phyloP scores from a whole-genome alignment of 2,329 filamentous ascomycete species.

The Immersiporthe knoxdaviesiana region DNA sequence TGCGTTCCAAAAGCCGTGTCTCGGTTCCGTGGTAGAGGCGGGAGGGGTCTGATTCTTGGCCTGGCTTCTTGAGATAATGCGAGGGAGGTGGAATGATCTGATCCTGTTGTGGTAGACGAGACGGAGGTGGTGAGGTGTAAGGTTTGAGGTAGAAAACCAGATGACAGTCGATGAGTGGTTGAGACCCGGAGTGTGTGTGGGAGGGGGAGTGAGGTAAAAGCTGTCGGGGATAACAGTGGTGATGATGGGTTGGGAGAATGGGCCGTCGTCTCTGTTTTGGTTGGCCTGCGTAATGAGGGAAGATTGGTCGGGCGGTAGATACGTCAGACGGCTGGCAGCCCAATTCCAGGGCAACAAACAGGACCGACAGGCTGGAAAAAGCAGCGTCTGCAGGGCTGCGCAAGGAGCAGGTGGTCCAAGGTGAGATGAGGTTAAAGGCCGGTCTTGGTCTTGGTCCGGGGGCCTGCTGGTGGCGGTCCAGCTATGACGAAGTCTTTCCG shows the following conservation, averaged over 20 bases:
- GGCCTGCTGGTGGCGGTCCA: conserved; percentile 16
- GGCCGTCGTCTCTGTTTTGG: neutral
- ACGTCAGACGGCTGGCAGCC: conserved; percentile 12
- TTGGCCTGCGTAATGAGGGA: neutral
- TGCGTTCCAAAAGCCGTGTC: neutral
- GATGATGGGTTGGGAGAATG: neutral
- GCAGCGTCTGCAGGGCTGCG: neutral
- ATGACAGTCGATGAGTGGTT: neutral
- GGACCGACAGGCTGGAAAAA: neutral
- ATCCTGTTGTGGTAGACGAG: neutral
- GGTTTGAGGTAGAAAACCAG: neutral
- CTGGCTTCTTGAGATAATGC: neutral
- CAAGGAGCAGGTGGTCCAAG: conserved; percentile 16
- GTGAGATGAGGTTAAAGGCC: conserved; percentile 21
- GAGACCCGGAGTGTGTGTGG: neutral
- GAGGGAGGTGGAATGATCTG: neutral
- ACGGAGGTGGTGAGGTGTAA: neutral
- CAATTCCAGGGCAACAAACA: neutral
- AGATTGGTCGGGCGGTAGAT: neutral
- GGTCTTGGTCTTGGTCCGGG: neutral
- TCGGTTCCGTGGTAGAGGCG: neutral
- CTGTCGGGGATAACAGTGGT: neutral
- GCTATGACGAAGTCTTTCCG: conserved; percentile 25
- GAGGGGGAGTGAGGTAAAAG: neutral
- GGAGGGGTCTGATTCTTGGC: neutral